These are phyloP conservation scores for Vicia villosa DNA, from an alignment of 306 rosid species.

Conservation along the genomic window DNA sequence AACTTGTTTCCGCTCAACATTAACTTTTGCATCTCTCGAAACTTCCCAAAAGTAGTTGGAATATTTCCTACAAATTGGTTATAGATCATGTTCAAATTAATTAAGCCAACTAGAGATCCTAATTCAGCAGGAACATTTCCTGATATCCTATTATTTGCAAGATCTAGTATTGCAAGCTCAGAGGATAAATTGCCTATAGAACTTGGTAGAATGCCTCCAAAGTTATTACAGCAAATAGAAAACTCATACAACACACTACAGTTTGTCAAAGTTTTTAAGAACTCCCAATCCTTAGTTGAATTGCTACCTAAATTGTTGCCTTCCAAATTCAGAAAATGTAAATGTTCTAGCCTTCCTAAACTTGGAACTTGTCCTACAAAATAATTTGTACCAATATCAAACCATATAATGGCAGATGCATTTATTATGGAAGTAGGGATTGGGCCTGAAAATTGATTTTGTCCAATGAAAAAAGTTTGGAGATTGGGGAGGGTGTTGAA, in stretches of 20 bases:
- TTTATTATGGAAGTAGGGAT: not conserved
- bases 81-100: no score
- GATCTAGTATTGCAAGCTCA: not conserved
- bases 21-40: no score
- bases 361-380: slow-evolving; percentile 33
- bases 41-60: no score
- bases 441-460: not conserved
- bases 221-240: not conserved
- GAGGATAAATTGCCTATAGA: slow-evolving; percentile 38
- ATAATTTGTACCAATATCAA: not conserved
- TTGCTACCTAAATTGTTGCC: slow-evolving; percentile 11
- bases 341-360: not conserved
- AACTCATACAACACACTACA: not conserved
- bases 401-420: not conserved
- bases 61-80: no score
- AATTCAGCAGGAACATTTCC: slow-evolving; percentile 33
- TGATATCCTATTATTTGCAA: not conserved
- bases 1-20: no score
- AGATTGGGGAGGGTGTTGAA: not conserved
- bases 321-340: accelerated
- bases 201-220: slow-evolving; percentile 40
- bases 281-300: slow-evolving; percentile 30
- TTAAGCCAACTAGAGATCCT: not conserved
- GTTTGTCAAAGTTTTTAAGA: slow-evolving; percentile 36
- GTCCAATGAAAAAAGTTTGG: accelerated